Percentiles rank a stretch among this genome's conserved stretches.
These are phyloP conservation scores for Amanita polypyramis DNA, from an alignment of 768 basidiomycete genomes.

Conservation along the genomic window DNA sequence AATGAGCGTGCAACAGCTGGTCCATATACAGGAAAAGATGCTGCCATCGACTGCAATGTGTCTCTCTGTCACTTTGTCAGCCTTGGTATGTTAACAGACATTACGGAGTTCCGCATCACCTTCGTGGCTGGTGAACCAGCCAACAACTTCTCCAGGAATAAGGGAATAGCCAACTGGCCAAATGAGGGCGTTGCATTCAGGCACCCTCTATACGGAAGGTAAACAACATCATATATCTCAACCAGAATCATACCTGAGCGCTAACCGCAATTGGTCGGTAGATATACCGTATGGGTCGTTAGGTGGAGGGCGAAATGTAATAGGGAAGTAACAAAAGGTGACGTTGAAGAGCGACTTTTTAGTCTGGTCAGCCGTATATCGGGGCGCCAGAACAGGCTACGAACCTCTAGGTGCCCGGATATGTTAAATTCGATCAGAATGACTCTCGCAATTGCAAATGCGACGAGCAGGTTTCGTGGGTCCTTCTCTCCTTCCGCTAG, in stretches of 20 bases:
- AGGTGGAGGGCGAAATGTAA: conserved; percentile 89
- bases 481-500: conserved; percentile 97
- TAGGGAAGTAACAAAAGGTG: conserved; percentile 97
- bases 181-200: conserved; percentile 74
- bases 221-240: not conserved
- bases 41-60: conserved; percentile 65
- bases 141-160: conserved; percentile 87
- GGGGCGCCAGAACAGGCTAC: conserved; percentile 11
- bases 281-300: conserved; percentile 92
- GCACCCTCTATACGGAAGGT: conserved; percentile 38
- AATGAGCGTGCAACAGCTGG: conserved; percentile 42
- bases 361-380: not conserved
- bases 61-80: conserved; percentile 50
- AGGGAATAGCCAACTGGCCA: conserved; percentile 72
- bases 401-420: conserved; percentile 63
- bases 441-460: conserved; percentile 82
- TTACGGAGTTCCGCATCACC: conserved; percentile 28
- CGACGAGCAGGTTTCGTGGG: conserved; percentile 84
- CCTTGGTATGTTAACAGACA: not conserved
- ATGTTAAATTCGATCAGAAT: conserved; percentile 86
- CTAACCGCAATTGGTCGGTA: conserved; percentile 68
- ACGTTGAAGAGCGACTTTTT: conserved; percentile 86
- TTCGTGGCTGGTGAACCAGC: conserved; percentile 77
- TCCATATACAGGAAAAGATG: conserved; percentile 83
- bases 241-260: conserved; percentile 47